phyloP scores from a whole-genome alignment of 352 stramenopile genomes.

The Globisporangium paddicum region DNA sequence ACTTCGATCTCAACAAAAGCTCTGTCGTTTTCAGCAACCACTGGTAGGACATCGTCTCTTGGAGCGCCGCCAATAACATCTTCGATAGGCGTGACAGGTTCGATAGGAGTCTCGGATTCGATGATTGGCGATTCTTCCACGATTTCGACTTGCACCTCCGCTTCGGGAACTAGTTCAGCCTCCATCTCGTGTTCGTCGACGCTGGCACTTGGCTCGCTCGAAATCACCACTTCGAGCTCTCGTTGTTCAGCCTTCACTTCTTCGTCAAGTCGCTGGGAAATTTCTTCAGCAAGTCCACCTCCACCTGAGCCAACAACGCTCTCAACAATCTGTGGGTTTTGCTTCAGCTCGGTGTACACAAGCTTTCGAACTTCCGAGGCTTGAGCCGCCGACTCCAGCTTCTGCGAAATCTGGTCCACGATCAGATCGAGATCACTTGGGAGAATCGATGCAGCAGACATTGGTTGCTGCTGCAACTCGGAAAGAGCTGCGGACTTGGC shows the following conservation, averaged over 20 bases:
- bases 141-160: neutral
- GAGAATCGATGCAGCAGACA: constrained; percentile 7
- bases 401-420: constrained; percentile 18
- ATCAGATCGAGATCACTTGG: constrained; percentile 17
- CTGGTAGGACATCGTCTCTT: neutral
- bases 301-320: neutral
- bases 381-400: constrained; percentile 11
- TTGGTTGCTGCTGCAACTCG: constrained; percentile 12
- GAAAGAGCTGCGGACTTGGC: constrained; percentile 16
- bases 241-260: neutral
- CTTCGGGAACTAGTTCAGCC: neutral
- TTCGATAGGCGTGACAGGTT: neutral
- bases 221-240: neutral
- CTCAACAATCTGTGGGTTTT: constrained; percentile 10
- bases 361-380: constrained; percentile 15
- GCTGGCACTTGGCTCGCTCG: neutral
- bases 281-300: neutral
- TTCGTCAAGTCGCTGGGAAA: neutral
- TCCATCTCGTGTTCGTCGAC: neutral
- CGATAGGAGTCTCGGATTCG: neutral
- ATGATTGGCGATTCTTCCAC: neutral
- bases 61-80: neutral
- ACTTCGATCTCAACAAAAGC: constrained; percentile 8
- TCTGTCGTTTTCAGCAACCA: neutral
- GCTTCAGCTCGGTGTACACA: constrained; percentile 15